phyloP scores from a whole-genome alignment of 108 stramenopile genomes.

The Cyclotella distinguenda region DNA sequence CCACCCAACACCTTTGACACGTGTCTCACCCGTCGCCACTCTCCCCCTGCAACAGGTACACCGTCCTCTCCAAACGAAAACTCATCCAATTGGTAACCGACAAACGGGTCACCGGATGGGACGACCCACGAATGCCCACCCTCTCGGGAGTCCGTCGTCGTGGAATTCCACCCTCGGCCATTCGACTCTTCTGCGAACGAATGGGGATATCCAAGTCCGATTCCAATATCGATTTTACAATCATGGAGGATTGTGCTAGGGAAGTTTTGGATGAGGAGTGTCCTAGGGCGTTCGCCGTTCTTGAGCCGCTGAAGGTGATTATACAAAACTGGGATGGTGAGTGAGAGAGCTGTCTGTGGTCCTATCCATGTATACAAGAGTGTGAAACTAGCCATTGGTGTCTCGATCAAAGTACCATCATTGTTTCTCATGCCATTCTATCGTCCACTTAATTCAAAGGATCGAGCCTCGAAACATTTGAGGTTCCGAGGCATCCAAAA shows the following conservation, averaged over 20 bases:
- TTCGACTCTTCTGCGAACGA: conserved; percentile 86
- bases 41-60: conserved; percentile 43
- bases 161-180: conserved; percentile 82
- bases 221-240: conserved; percentile 81
- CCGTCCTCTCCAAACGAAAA: conserved; percentile 87
- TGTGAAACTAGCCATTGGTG: too few species aligned
- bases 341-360: background rate
- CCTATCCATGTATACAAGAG: background rate
- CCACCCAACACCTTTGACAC: too few species aligned
- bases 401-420: too few species aligned
- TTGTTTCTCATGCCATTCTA: conserved; percentile 2
- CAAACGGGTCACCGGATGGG: conserved; percentile 80
- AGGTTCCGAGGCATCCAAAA: conserved; percentile 84
- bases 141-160: conserved; percentile 83
- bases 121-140: conserved; percentile 88
- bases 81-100: conserved; percentile 85
- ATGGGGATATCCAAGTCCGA: conserved; percentile 91
- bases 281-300: conserved; percentile 75
- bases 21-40: background rate
- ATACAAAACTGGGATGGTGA: conserved; percentile 80
- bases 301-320: conserved; percentile 84
- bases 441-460: background rate
- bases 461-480: conserved; percentile 60
- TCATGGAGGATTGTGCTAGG: conserved; percentile 84
- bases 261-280: conserved; percentile 82